Percentiles rank a stretch among this genome's conserved stretches.
Evolutionary conservation across 306 rosid species (phyloP).

Genomic region (Vigna trinervia): DNA sequence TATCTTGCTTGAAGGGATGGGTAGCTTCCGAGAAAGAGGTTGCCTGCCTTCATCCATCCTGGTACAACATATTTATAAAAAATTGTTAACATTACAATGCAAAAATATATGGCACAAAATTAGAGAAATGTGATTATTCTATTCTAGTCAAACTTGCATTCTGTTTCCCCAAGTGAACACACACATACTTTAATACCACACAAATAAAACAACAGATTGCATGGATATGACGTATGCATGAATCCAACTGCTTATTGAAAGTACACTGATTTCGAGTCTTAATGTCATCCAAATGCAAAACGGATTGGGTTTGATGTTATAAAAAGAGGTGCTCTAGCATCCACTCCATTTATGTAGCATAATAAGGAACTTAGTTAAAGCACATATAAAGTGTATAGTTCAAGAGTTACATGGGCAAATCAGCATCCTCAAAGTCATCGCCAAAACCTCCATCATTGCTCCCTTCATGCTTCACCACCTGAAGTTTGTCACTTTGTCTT

Average conservation of each 20-base stretch:
- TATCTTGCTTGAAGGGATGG: constrained; percentile 92
- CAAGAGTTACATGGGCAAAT: constrained; percentile 80
- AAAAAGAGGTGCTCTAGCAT: background rate
- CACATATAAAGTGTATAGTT: background rate
- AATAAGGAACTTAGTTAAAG: background rate
- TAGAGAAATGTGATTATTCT: background rate
- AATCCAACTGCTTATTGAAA: background rate
- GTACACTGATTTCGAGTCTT: background rate
- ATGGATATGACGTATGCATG: background rate
- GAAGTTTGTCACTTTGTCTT: constrained; percentile 86
- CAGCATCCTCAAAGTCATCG: constrained; percentile 76
- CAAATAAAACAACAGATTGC: background rate
- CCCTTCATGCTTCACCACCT: constrained; percentile 92
- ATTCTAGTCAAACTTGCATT: constrained; percentile 10
- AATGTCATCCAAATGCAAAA: background rate
- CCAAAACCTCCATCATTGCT: constrained; percentile 58
- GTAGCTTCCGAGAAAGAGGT: constrained; percentile 89
- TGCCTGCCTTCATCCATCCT: constrained; percentile 99
- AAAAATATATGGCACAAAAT: constrained; percentile 16
- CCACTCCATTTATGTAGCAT: constrained; percentile 30
- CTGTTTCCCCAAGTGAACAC: background rate
- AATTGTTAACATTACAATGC: constrained; percentile 10
- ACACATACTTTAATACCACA: background rate
- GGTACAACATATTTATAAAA: constrained; percentile 36
- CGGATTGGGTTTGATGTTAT: constrained; percentile 4